Evolutionary conservation across 1,284 basidiomycete genomes (phyloP).

Genomic region (Pseudozyma sp.): DNA sequence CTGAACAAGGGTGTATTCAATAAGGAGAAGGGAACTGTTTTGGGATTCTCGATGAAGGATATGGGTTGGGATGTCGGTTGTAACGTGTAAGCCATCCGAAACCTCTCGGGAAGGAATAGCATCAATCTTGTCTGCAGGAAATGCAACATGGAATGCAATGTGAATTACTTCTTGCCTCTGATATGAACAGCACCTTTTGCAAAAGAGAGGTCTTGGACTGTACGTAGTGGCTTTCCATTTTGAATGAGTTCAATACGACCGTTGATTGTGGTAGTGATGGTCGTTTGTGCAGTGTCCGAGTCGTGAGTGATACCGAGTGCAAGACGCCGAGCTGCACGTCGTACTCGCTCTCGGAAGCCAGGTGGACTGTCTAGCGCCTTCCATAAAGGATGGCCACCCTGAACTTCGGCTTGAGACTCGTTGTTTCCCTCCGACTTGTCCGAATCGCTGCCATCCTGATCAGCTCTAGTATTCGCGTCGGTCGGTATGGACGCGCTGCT

Average conservation of each 20-base stretch:
- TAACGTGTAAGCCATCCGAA: conserved; percentile 2
- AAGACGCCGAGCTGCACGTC: conserved; percentile 46
- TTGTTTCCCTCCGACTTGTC: neutral
- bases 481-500: conserved; percentile 5
- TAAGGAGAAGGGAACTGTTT: conserved; percentile 30
- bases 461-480: neutral
- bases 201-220: conserved; percentile 38
- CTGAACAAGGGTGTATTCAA: conserved; percentile 31
- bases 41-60: conserved; percentile 54
- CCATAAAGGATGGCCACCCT: conserved; percentile 18
- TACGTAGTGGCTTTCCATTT: conserved; percentile 18
- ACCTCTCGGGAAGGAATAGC: too few relatives aligned
- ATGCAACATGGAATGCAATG: neutral
- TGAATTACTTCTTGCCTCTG: neutral
- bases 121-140: neutral
- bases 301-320: conserved; percentile 45
- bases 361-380: conserved; percentile 37
- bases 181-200: conserved; percentile 43
- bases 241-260: conserved; percentile 23
- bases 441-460: neutral
- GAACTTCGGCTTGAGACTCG: neutral
- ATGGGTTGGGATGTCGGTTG: conserved; percentile 59
- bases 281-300: conserved; percentile 20
- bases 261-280: conserved; percentile 12
- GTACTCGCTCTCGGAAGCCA: conserved; percentile 33